phyloP scores from a whole-genome alignment of 192 early-diverging fungal species.

The Coemansia sp. region DNA sequence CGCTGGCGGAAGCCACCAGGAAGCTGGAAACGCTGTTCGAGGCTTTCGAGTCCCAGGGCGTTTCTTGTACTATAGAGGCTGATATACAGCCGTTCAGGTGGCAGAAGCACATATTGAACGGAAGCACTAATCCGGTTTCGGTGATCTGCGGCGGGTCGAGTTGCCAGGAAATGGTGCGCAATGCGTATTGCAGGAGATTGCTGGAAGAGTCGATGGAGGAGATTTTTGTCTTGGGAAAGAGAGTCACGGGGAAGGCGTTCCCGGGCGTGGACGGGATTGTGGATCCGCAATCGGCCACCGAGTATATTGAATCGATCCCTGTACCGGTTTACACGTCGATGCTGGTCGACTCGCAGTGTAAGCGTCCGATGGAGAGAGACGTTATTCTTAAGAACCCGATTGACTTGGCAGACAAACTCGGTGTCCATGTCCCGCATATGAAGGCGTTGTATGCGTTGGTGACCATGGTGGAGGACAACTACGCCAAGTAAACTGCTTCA shows the following conservation, averaged over 20 bases:
- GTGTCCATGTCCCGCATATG: constrained; percentile 49
- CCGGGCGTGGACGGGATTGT: constrained; percentile 50
- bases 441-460: constrained; percentile 46
- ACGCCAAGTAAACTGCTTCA: constrained; percentile 11
- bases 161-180: constrained; percentile 46
- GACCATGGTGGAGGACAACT: constrained; percentile 45
- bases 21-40: constrained; percentile 30
- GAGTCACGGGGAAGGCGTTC: constrained; percentile 39
- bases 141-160: constrained; percentile 44
- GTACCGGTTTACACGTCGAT: constrained; percentile 54
- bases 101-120: constrained; percentile 55
- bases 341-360: constrained; percentile 53
- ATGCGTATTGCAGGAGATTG: constrained; percentile 28
- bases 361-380: constrained; percentile 52
- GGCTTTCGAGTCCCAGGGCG: constrained; percentile 32
- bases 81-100: constrained; percentile 56
- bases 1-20: neutral
- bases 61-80: constrained; percentile 34
- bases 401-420: constrained; percentile 35
- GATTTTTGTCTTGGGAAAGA: constrained; percentile 45
- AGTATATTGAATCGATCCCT: constrained; percentile 42
- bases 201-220: constrained; percentile 46
- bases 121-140: constrained; percentile 50
- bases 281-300: constrained; percentile 40
- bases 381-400: constrained; percentile 55